phyloP scores from a whole-genome alignment of 2,329 filamentous ascomycete species.

The Trichoderma pleuroti region DNA sequence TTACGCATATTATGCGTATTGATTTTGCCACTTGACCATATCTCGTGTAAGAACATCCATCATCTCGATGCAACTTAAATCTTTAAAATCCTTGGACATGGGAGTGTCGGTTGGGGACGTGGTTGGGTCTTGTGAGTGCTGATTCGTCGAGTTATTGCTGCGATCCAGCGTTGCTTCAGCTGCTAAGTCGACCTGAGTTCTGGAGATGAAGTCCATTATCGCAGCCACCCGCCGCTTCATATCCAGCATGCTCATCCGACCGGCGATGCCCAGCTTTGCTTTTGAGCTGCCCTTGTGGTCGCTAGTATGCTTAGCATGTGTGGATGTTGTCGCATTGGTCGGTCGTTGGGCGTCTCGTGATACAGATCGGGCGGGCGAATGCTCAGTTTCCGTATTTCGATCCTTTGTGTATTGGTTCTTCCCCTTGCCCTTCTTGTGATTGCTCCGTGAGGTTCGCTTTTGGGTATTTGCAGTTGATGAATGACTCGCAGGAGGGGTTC shows the following conservation, averaged over 20 bases:
- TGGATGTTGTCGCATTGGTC: constrained; percentile 33
- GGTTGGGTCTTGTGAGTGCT: constrained; percentile 24
- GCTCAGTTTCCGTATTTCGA: constrained; percentile 56
- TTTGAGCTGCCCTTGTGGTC: constrained; percentile 55
- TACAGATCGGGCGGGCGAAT: constrained; percentile 55
- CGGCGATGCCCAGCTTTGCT: constrained; percentile 50
- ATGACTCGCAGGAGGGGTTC: constrained; percentile 44
- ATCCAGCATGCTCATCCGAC: constrained; percentile 79
- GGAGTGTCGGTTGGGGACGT: constrained; percentile 12
- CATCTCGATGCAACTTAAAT: constrained; percentile 79
- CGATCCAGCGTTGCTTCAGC: constrained; percentile 54
- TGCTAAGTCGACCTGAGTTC: constrained; percentile 83
- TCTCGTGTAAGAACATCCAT: constrained; percentile 81
- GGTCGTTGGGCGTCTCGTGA: constrained; percentile 45
- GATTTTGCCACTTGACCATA: constrained; percentile 80
- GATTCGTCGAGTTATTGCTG: constrained; percentile 35
- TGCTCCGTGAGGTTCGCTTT: constrained; percentile 59
- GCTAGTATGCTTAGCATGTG: constrained; percentile 36
- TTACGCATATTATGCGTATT: constrained; percentile 50
- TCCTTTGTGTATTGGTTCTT: constrained; percentile 83
- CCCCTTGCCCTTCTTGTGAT: constrained; percentile 64
- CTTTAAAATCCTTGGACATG: constrained; percentile 60
- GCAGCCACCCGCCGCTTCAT: constrained; percentile 80
- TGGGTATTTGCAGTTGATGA: constrained; percentile 46
- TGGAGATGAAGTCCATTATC: constrained; percentile 85